phyloP scores from a whole-genome alignment of 371 early-diverging fungal genomes.

The Blyttiomyces sp. region DNA sequence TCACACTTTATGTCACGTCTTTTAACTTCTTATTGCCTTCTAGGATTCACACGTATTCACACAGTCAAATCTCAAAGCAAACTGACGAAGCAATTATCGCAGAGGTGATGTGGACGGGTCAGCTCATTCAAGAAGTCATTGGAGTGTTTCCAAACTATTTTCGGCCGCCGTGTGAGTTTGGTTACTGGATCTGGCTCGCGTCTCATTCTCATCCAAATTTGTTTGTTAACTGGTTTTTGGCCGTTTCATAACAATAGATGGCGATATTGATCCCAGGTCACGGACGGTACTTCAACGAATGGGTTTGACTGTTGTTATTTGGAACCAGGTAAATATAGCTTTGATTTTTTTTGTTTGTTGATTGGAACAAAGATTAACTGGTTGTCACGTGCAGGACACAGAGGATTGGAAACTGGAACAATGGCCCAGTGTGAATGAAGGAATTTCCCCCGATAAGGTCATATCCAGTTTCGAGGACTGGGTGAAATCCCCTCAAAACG shows the following conservation, averaged over 20 bases:
- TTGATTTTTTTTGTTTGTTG: neutral
- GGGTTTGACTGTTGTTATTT: constrained; percentile 20
- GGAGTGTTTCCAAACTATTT: constrained; percentile 53
- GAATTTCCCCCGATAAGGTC: constrained; percentile 3
- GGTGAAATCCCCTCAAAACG: neutral
- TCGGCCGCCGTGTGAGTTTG: constrained; percentile 40
- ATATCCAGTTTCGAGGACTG: neutral
- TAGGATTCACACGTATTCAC: constrained; percentile 47
- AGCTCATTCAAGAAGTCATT: constrained; percentile 45
- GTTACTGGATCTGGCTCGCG: too few relatives aligned
- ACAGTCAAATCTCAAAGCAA: constrained; percentile 60
- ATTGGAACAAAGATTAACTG: neutral
- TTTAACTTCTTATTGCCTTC: too few relatives aligned
- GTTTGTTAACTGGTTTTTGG: too few relatives aligned
- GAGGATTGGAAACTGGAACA: constrained; percentile 8
- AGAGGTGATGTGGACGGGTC: constrained; percentile 53
- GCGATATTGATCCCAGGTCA: constrained; percentile 31
- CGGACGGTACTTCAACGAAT: constrained; percentile 20
- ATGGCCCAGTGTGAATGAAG: neutral
- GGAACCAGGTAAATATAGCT: constrained; percentile 19
- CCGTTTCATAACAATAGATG: too few relatives aligned
- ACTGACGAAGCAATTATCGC: constrained; percentile 72
- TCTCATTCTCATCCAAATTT: too few relatives aligned
- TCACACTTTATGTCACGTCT: neutral
- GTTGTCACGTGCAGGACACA: constrained; percentile 3